Evolutionary conservation across 192 early-diverging fungal genomes (phyloP).

Genomic region (Chytriomyces confervae): DNA sequence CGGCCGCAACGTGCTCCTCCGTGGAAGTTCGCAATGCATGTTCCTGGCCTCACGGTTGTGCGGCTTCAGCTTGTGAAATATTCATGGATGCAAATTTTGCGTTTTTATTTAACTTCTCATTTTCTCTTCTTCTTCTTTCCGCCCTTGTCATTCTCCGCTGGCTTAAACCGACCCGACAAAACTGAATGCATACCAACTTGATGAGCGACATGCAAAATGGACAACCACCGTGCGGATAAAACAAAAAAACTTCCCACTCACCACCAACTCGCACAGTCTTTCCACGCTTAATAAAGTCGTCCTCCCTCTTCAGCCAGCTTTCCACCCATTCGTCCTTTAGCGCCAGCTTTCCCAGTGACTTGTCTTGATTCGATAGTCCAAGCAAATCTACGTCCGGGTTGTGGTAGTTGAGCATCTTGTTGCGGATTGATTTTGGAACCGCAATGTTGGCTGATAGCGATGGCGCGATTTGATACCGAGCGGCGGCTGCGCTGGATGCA

Average conservation of each 20-base stretch:
- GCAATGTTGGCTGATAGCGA: background rate
- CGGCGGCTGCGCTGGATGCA: background rate
- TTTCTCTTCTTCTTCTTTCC: conserved; percentile 26
- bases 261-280: conserved; percentile 28
- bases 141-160: conserved; percentile 7
- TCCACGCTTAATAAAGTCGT: conserved; percentile 21
- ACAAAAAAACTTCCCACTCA: background rate
- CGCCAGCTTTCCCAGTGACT: background rate
- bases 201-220: background rate
- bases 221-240: background rate
- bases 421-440: background rate
- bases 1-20: too few relatives aligned
- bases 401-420: conserved; percentile 29
- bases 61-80: too few relatives aligned
- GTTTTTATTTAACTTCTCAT: background rate
- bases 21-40: too few relatives aligned
- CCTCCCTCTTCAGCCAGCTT: conserved; percentile 7
- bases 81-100: background rate
- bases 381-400: conserved; percentile 19
- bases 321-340: conserved; percentile 21
- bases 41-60: too few relatives aligned
- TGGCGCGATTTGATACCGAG: background rate
- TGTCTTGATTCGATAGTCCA: conserved; percentile 20
- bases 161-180: conserved; percentile 1
- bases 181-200: background rate